These are phyloP conservation scores for Lathyrus aphaca DNA, from an alignment of 306 rosid species.

Conservation along the genomic window DNA sequence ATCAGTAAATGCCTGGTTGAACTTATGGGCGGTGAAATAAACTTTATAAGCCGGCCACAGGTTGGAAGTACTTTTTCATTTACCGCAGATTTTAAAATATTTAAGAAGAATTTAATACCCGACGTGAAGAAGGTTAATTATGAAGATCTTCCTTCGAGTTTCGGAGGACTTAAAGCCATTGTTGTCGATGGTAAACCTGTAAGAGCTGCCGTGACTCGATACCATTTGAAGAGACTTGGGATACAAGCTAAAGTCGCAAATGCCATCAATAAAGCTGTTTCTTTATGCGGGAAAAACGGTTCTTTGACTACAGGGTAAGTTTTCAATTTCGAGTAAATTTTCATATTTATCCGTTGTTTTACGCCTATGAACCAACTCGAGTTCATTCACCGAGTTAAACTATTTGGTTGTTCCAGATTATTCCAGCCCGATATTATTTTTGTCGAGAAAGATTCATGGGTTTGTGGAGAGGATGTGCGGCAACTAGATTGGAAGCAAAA, in stretches of 20 bases:
- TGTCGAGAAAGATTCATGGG: conserved; percentile 88
- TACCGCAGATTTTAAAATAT: conserved; percentile 68
- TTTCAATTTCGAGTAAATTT: conserved; percentile 17
- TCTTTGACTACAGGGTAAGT: conserved; percentile 62
- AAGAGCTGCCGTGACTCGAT: conserved; percentile 91
- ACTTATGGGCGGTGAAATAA: conserved; percentile 91
- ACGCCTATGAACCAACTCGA: background rate
- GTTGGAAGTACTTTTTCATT: conserved; percentile 95
- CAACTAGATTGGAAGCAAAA: conserved; percentile 76
- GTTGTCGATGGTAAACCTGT: conserved; percentile 90
- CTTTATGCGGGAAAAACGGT: conserved; percentile 68
- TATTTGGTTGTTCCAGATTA: conserved; percentile 59
- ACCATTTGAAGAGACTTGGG: conserved; percentile 95
- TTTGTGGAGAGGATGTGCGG: conserved; percentile 62
- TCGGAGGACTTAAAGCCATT: conserved; percentile 79
- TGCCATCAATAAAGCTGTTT: conserved; percentile 59
- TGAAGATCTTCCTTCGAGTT: conserved; percentile 82
- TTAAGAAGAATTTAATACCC: conserved; percentile 53
- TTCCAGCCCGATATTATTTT: conserved; percentile 76
- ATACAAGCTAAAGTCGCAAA: conserved; percentile 66
- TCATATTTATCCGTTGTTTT: no score
- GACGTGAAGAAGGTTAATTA: conserved; percentile 64
- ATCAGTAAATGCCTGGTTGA: conserved; percentile 96
- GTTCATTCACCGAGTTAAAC: conserved; percentile 35
- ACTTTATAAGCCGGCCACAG: conserved; percentile 72